phyloP scores from a whole-genome alignment of 2,329 filamentous ascomycete species.

The Penicillium thymicola region DNA sequence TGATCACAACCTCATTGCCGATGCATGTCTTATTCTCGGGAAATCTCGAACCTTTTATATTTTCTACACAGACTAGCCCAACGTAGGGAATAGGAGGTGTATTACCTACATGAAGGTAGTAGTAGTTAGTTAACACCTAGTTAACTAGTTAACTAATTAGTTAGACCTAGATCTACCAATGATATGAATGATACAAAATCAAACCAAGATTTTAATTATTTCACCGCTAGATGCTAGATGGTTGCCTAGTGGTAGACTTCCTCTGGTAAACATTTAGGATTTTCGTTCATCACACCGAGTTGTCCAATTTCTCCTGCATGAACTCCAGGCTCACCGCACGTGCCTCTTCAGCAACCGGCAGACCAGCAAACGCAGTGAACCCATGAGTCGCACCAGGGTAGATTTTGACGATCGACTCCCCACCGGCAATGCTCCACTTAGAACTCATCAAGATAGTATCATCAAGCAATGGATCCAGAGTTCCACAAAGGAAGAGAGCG shows the following conservation, averaged over 20 bases:
- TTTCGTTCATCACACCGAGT: background rate
- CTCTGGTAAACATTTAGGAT: background rate
- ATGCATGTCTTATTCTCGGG: no score
- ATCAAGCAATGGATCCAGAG: constrained; percentile 53
- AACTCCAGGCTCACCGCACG: background rate
- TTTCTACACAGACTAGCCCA: background rate
- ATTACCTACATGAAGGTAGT: no score
- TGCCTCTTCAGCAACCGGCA: background rate
- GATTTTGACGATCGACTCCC: constrained; percentile 51
- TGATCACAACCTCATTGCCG: no score
- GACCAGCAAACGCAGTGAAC: constrained; percentile 42
- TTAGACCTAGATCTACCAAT: no score
- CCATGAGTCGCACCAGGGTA: constrained; percentile 56
- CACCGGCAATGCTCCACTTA: constrained; percentile 54
- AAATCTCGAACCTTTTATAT: background rate
- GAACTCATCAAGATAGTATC: constrained; percentile 53
- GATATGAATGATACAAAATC: no score
- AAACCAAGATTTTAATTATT: no score
- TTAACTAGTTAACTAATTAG: no score
- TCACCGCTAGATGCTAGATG: no score
- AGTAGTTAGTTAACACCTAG: no score
- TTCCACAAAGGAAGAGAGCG: constrained; percentile 52
- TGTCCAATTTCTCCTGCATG: background rate
- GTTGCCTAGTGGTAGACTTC: background rate
- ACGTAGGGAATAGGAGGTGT: background rate